A percentile compares a stretch with the other conserved stretches of the same genome.
These are phyloP conservation scores for Zasmidium angulare DNA, from an alignment of 2,329 filamentous ascomycete species.

Conservation along the genomic window DNA sequence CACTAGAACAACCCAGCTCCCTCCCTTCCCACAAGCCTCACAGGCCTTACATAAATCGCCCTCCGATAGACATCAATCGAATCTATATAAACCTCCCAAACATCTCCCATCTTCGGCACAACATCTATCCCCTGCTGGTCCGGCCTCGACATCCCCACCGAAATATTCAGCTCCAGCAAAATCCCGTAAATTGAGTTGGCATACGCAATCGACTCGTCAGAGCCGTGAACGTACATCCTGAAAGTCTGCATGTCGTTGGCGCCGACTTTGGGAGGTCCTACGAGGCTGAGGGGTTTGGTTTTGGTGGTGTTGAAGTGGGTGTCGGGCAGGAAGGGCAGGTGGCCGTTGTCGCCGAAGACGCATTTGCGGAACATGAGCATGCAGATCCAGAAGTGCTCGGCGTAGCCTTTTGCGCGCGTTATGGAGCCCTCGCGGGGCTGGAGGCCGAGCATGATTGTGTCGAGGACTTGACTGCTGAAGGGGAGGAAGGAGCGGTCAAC, in stretches of 20 bases:
- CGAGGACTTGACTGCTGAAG: constrained; percentile 50
- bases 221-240: not conserved
- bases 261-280: not conserved
- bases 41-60: constrained; percentile 34
- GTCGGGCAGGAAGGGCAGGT: constrained; percentile 1
- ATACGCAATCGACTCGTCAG: not conserved
- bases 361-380: constrained; percentile 59
- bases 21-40: constrained; percentile 38
- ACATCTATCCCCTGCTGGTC: constrained; percentile 9
- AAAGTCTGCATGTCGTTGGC: not conserved
- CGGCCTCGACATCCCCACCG: constrained; percentile 20
- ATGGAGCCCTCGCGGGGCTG: constrained; percentile 48
- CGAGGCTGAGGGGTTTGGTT: not conserved
- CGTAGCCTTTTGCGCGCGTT: constrained; percentile 36
- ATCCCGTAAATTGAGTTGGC: too few relatives aligned
- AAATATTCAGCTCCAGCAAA: constrained; percentile 25
- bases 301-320: not conserved
- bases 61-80: constrained; percentile 38
- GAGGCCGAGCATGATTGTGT: constrained; percentile 49
- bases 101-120: constrained; percentile 40
- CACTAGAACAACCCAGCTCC: constrained; percentile 9
- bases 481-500: constrained; percentile 43
- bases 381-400: constrained; percentile 49
- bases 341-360: constrained; percentile 49
- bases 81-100: constrained; percentile 47